Base-by-base conservation (phyloP, 1,139 yeast genomes). In the Wickerhamomyces sp. region DNA sequence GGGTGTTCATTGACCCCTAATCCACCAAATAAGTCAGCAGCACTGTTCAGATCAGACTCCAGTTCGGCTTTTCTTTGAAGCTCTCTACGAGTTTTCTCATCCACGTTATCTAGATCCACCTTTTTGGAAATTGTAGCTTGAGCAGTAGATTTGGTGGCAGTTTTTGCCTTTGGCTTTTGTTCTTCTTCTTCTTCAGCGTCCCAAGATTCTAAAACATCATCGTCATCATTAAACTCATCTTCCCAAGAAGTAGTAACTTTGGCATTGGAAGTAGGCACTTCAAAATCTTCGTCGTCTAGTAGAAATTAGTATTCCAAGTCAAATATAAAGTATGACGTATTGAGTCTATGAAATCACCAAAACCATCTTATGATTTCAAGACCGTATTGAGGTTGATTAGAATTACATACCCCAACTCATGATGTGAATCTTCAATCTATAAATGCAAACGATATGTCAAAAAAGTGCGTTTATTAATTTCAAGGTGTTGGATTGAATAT, bases 261-360 rank as follows among this genome's bases (percentile, higher is more conserved):
- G 13, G 72, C 65, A 26, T 58, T 58, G 28, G 66, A 57, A 36
- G 78, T 64, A 33, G 88, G 79, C 42, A 80, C 78, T 41, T 82
- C 91, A 56, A 87, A 84, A 54, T 85, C 95, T 62, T 87, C 96
- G 75, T 84, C 95, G 71, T 89, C 96, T 61, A 21, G n/a, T n/a
- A n/a, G n/a, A n/a, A n/a, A n/a, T n/a, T n/a, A n/a, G n/a, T n/a
- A n/a, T n/a, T n/a, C n/a, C n/a, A n/a, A n/a, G n/a, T n/a, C n/a
- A n/a, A n/a, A n/a, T n/a, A n/a, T n/a, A n/a, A n/a, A n/a, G n/a
- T n/a, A n/a, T n/a, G n/a, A n/a, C n/a, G n/a, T n/a, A n/a, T n/a
- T n/a, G n/a, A n/a, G n/a, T n/a, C n/a, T n/a, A n/a, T n/a, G n/a
- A n/a, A n/a, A n/a, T n/a, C n/a, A n/a, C n/a, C n/a, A n/a, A n/a